phyloP scores from a whole-genome alignment of 129 eudicot species.

The Pittosporum tobira region DNA sequence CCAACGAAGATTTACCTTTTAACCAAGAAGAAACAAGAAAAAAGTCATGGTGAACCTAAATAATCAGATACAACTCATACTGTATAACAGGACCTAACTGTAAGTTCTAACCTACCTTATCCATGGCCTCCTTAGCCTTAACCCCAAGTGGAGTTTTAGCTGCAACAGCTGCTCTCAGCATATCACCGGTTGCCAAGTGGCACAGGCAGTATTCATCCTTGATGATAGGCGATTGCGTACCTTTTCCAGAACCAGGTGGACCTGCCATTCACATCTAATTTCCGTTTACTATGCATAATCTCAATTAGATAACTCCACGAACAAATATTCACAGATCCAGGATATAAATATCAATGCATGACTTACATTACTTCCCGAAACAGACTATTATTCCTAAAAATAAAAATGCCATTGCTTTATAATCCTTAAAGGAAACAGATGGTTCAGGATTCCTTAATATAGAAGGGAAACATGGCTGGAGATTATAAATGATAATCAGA shows the following conservation, averaged over 20 bases:
- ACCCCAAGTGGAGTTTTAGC: constrained; percentile 87
- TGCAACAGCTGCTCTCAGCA: constrained; percentile 93
- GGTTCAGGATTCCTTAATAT: neutral
- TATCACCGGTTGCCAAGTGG: constrained; percentile 94
- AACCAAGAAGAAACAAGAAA: neutral
- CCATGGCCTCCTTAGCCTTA: constrained; percentile 93
- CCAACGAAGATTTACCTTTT: neutral
- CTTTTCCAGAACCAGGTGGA: constrained; percentile 96
- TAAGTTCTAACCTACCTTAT: constrained; percentile 37
- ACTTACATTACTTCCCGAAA: too few relatives aligned
- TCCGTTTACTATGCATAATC: constrained; percentile 5
- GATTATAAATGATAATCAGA: neutral
- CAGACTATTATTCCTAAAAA: neutral
- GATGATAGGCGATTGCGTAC: constrained; percentile 84
- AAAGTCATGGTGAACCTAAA: neutral
- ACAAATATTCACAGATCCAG: neutral
- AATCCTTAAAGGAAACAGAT: neutral
- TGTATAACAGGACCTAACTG: neutral
- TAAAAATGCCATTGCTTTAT: neutral
- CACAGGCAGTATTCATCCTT: constrained; percentile 91
- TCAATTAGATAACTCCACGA: neutral
- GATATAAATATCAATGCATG: neutral
- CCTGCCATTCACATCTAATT: constrained; percentile 39
- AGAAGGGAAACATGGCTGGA: neutral
- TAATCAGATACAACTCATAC: neutral